phyloP scores from a whole-genome alignment of 1,284 basidiomycete species.

The Heterobasidion irregulare region DNA sequence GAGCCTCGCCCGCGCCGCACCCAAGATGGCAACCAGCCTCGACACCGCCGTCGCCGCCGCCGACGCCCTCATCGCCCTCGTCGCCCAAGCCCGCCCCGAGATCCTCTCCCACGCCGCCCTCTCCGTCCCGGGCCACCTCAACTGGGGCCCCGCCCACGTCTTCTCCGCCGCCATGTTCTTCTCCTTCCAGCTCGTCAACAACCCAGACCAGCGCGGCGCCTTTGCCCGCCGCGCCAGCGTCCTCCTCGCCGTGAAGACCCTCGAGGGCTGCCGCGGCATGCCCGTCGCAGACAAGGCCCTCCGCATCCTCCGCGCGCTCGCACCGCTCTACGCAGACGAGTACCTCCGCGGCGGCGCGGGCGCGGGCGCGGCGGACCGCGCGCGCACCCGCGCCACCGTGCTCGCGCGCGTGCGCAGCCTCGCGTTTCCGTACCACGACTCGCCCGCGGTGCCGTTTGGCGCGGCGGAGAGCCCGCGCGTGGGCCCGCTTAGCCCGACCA shows the following conservation, averaged over 20 bases:
- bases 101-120: slow-evolving; percentile 59
- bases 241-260: slow-evolving; percentile 52
- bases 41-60: slow-evolving; percentile 68
- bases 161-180: slow-evolving; percentile 84
- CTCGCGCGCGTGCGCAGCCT: slow-evolving; percentile 61
- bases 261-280: slow-evolving; percentile 54
- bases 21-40: slow-evolving; percentile 28
- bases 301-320: slow-evolving; percentile 57
- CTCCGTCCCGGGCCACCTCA: slow-evolving; percentile 71
- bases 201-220: slow-evolving; percentile 69
- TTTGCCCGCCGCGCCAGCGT: slow-evolving; percentile 66
- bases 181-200: slow-evolving; percentile 72
- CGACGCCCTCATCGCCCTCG: slow-evolving; percentile 66
- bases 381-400: slow-evolving; percentile 50
- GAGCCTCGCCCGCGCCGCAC: neutral
- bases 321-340: slow-evolving; percentile 59
- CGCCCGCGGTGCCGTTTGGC: slow-evolving; percentile 25
- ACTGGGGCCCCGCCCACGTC: slow-evolving; percentile 73
- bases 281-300: slow-evolving; percentile 66
- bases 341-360: slow-evolving; percentile 27
- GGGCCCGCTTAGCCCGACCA: slow-evolving; percentile 6
- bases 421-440: slow-evolving; percentile 73
- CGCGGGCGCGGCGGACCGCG: slow-evolving; percentile 35
- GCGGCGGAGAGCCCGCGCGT: slow-evolving; percentile 1
- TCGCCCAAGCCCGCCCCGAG: slow-evolving; percentile 49